phyloP scores from a whole-genome alignment of 768 basidiomycete species.

The Candolleomyces eurysporus region DNA sequence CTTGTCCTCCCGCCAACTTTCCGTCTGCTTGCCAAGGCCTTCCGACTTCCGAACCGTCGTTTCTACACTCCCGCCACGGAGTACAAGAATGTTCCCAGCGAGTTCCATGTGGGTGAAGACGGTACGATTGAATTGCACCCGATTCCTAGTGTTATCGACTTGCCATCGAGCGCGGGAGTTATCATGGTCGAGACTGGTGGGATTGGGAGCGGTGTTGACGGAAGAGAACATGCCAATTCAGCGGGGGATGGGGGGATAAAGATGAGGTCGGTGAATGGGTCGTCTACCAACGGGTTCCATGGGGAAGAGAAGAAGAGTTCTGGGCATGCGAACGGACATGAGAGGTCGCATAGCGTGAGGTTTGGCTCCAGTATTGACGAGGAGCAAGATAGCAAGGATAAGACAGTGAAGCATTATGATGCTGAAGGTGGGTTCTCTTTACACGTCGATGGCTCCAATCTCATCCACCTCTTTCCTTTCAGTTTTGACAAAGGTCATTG shows the following conservation, averaged over 20 bases:
- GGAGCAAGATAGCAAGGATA: slow-evolving; percentile 33
- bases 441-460: neutral
- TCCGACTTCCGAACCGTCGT: slow-evolving; percentile 76
- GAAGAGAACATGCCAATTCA: slow-evolving; percentile 20
- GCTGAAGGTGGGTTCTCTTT: slow-evolving; percentile 63
- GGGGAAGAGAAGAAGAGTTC: slow-evolving; percentile 1
- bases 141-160: slow-evolving; percentile 84
- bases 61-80: slow-evolving; percentile 93
- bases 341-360: slow-evolving; percentile 22
- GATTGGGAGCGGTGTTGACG: slow-evolving; percentile 36
- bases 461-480: slow-evolving; percentile 2
- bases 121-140: slow-evolving; percentile 55
- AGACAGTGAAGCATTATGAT: slow-evolving; percentile 72
- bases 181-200: slow-evolving; percentile 42
- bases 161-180: slow-evolving; percentile 49
- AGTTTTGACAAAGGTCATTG: slow-evolving; percentile 90
- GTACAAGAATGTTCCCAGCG: slow-evolving; percentile 67
- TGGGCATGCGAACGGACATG: slow-evolving; percentile 7
- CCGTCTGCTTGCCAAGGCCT: slow-evolving; percentile 65
- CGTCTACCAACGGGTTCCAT: too few species aligned
- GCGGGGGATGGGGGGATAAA: slow-evolving; percentile 59
- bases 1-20: slow-evolving; percentile 79
- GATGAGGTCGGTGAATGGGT: slow-evolving; percentile 38
- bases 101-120: slow-evolving; percentile 37
- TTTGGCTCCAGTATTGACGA: slow-evolving; percentile 13